phyloP scores from a whole-genome alignment of 768 basidiomycete genomes.

The Macrocybe gigantea region DNA sequence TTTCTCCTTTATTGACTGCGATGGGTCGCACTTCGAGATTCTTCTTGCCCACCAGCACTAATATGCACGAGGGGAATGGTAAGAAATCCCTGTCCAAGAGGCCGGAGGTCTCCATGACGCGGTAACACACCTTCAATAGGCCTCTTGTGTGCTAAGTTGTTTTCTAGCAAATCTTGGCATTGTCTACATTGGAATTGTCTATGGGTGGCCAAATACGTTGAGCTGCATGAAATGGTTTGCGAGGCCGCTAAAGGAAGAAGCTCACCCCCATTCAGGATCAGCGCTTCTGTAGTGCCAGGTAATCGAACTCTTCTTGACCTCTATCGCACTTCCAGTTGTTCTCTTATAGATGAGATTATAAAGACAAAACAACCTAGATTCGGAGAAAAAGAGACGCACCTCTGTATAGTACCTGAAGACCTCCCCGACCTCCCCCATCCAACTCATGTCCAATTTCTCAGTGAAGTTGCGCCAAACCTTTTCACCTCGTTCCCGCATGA shows the following conservation, averaged over 20 bases:
- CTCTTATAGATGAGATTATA: slow-evolving; percentile 33
- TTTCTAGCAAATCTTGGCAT: slow-evolving; percentile 93
- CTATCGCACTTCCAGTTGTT: slow-evolving; percentile 94
- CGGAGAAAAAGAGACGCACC: slow-evolving; percentile 30
- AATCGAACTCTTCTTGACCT: slow-evolving; percentile 95
- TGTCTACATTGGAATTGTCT: slow-evolving; percentile 94
- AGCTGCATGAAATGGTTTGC: neutral
- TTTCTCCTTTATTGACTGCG: slow-evolving; percentile 98
- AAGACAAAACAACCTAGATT: neutral
- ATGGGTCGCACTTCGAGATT: slow-evolving; percentile 95
- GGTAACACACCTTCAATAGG: slow-evolving; percentile 77
- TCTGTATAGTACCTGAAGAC: slow-evolving; percentile 97
- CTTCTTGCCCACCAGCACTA: slow-evolving; percentile 96
- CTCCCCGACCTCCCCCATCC: slow-evolving; percentile 94
- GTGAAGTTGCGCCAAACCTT: slow-evolving; percentile 83
- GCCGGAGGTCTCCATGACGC: neutral
- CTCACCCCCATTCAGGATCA: slow-evolving; percentile 95
- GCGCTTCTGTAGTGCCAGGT: slow-evolving; percentile 95
- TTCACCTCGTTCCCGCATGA: slow-evolving; percentile 70
- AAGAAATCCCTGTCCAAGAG: neutral
- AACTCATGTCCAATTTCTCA: slow-evolving; percentile 90
- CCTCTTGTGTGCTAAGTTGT: slow-evolving; percentile 85
- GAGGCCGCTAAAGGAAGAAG: slow-evolving; percentile 12
- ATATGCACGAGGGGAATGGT: neutral
- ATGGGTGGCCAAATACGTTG: slow-evolving; percentile 1